A percentile compares a stretch with the other conserved stretches of the same genome.
These are phyloP conservation scores for Lactarius pseudohatsudake DNA, from an alignment of 768 basidiomycete genomes.

Conservation along the genomic window DNA sequence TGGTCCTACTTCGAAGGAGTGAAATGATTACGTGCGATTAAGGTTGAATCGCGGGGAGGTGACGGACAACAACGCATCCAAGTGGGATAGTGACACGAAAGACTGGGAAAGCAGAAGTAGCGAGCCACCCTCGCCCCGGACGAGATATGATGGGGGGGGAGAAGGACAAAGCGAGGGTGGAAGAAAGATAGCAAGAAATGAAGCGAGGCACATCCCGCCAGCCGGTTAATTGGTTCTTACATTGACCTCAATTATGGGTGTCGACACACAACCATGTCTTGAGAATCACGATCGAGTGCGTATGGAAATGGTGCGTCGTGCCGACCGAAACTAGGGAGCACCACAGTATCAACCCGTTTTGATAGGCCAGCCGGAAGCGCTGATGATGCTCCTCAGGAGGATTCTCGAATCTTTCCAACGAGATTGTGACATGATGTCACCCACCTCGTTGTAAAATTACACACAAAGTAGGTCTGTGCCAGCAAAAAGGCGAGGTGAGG, in stretches of 20 bases:
- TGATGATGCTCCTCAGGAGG: slow-evolving; percentile 15
- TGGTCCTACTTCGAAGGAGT: slow-evolving; percentile 23
- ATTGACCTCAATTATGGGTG: slow-evolving; percentile 17
- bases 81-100: slow-evolving; percentile 15
- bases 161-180: slow-evolving; percentile 11
- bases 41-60: slow-evolving; percentile 14
- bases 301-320: slow-evolving; percentile 10
- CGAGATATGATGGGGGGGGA: slow-evolving; percentile 9
- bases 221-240: slow-evolving; percentile 26
- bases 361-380: slow-evolving; percentile 10
- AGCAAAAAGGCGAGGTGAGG: slow-evolving; percentile 9
- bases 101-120: slow-evolving; percentile 18
- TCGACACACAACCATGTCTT: slow-evolving; percentile 1
- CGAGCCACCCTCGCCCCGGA: slow-evolving; percentile 20
- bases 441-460: slow-evolving; percentile 1
- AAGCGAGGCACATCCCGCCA: slow-evolving; percentile 14
- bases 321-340: slow-evolving; percentile 12
- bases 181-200: slow-evolving; percentile 9
- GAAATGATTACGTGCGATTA: slow-evolving; percentile 27
- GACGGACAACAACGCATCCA: slow-evolving; percentile 23
- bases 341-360: slow-evolving; percentile 12
- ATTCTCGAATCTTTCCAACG: not conserved
- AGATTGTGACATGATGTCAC: slow-evolving; percentile 11
- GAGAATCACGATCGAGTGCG: slow-evolving; percentile 23
- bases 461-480: slow-evolving; percentile 11